Base-by-base conservation (phyloP, 2,329 filamentous ascomycete species). In the Emmonsia crescens region DNA sequence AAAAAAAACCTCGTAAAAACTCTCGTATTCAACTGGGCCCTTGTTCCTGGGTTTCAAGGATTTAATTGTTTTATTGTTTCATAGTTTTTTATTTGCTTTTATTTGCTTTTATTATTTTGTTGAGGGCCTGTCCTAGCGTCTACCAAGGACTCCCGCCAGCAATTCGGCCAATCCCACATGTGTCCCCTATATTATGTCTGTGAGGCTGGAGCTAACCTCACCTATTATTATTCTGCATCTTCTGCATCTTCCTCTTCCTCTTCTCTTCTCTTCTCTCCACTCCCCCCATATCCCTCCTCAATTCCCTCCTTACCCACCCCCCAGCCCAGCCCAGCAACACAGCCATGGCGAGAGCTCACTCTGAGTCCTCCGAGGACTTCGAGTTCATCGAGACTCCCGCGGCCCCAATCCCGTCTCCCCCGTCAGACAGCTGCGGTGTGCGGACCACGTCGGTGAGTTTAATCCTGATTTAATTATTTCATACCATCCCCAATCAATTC, bases 361-460 rank as follows among this genome's bases (percentile, higher is more conserved):
- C 77, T 61, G 76, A 78, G 75, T 77, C 76, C 69, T 71, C 68
- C 24, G 76, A 78, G 68, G 78, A 79, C 70, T 78, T 79, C 69
- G 78, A 80, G 69, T 80, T 78, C 69, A 78, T 87, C 66, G 78
- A 84, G 69, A 87, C 84, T 69, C 84, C 85, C 63, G 75, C 80
- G 66, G 83, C 83, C 66, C 76, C 81, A 57, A 76, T 73, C 60
- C 79, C 79, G 64, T 76, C 77, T 63, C 77, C 79, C 57, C 78
- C 82, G 62, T 70, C 76, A 57, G 79, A 80, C 60, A 77, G 85
- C 66, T 85, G 80, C 71, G 84, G 84, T 70, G 84, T 87, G 60
- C 77, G 80, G 67, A 85, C 82, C 48, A 86, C 85, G 59, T 77
- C 80, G 67, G 84, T 86, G 77, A 68, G 82, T 73, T 65, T n/a